Evolutionary conservation across 352 stramenopile species (phyloP).

Genomic region (Pythium pyrilobum): DNA sequence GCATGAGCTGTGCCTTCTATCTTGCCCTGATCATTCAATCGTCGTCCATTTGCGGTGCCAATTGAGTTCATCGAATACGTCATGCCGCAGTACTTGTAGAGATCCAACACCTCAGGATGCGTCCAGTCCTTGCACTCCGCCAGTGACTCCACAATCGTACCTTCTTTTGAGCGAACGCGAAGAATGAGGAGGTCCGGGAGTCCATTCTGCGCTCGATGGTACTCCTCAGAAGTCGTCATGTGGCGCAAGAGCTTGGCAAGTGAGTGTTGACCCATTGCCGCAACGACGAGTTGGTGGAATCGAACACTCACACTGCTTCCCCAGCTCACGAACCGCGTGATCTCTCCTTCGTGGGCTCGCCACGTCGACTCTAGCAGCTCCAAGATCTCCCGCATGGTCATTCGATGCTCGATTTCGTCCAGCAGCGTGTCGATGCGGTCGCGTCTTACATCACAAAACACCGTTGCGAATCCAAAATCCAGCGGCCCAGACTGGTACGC

Average conservation of each 20-base stretch:
- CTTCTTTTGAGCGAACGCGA: conserved; percentile 14
- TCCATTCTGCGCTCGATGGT: conserved; percentile 65
- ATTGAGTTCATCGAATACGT: conserved; percentile 44
- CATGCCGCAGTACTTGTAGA: conserved; percentile 49
- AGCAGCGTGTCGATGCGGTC: conserved; percentile 44
- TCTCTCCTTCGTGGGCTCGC: conserved; percentile 41
- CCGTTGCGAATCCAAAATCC: conserved; percentile 60
- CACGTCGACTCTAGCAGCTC: conserved; percentile 30
- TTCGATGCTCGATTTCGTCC: conserved; percentile 30
- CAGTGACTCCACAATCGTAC: conserved; percentile 1
- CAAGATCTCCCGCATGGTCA: conserved; percentile 44
- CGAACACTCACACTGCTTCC: conserved; percentile 29
- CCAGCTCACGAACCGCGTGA: conserved; percentile 65
- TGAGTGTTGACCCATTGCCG: conserved; percentile 35
- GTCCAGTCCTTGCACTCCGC: conserved; percentile 4
- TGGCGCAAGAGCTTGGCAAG: conserved; percentile 47
- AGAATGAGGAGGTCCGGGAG: conserved; percentile 65
- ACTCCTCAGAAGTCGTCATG: conserved; percentile 66
- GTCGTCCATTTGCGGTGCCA: background rate
- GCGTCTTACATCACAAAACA: conserved; percentile 40
- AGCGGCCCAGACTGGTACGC: conserved; percentile 66
- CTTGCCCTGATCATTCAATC: background rate
- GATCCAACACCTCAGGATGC: conserved; percentile 19
- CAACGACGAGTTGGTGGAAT: conserved; percentile 46
- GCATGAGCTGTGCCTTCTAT: background rate